Evolutionary conservation across 2,329 filamentous ascomycete genomes (phyloP), one percentile per base, ranked within the genome.

Genomic region (Fusarium poae): DNA sequence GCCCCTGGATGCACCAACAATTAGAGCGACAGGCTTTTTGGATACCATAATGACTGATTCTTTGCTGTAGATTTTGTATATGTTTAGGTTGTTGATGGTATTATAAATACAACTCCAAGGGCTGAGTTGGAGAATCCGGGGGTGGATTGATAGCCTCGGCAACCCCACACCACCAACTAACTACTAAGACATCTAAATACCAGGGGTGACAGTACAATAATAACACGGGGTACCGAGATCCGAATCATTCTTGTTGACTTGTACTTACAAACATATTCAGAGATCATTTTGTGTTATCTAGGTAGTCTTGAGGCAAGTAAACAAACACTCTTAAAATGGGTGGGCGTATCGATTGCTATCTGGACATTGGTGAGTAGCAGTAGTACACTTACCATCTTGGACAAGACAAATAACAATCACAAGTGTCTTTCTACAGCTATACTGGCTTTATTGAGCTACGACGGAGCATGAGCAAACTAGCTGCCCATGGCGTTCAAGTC

Each of bases 1-100:
- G 37, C 93, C 93, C 65, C 93, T 83, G 0, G 92, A 94, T 3
- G 91, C 92, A 39, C 92, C 92, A 21, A 94, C 85, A 6, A 95
- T 82, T 21, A 94, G 83, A 21, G 91, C 91, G 9, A 94, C 91
- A 65, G 83, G 82, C 57, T 82, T 77, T 20, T 81, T 75, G 15
- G 65, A 39, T 25, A 67, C 27, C 72, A 74, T 74, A 46, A 11
- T 65, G 12, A 25, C 3, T 34, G n/a, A 21, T 18, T 34, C 8
- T 18, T 46, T 12, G 9, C 12, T 27, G 27, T 18, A n/a, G 9
- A 21, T 20, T 21, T n/a, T 20, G n/a, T 21, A 12, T 23, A n/a
- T 18, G 11, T 13, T 44, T 35, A 18, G 20, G n/a, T n/a, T 21
- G 13, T 30, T 25, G 6, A 5, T 27, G 29, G 11, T 51, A 29